Base-by-base conservation (phyloP, 2,329 filamentous ascomycete species). In the Trichothecium sympodiale region DNA sequence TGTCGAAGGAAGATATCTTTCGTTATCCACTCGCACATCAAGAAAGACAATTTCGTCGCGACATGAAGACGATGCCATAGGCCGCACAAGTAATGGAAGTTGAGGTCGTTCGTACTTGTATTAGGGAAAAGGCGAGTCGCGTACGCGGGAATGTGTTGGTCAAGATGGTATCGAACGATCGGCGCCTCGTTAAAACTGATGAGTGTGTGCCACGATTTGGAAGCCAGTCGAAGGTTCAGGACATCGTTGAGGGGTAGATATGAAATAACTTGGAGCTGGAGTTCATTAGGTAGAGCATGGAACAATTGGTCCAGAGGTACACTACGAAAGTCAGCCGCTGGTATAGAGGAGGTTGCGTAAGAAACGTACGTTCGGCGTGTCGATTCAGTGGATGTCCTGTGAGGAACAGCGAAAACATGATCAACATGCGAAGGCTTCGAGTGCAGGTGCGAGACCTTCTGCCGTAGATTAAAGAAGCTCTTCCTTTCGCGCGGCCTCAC, bases 61-160 rank as follows among this genome's bases (percentile, higher is more conserved):
- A 80, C 74, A 46, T 80, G 74, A 2, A 80, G 54, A 14, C 76
- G 68, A 50, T 80, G 75, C 76, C 76, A 80, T 45, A 80, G 58
- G 15, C 74, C 69, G 46, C 75, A 80, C 0, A 80, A 54, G 41
- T 79, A 70, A 45, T 77, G 72, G 25, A 80, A 65, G 40, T 64
- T 76, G 35, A 74, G 57, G 28, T 69, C 60, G 7, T 31, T 36
- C n/a, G 62, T 60, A 5, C 28, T 36, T 13, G 62, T 60, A 2
- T 64, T 44, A 2, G 74, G 75, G 41, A 78, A 80, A 12, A 80
- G 59, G 25, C 71, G 65, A 31, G 68, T 62, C 17, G 74, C 71
- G 45, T 80, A 80, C 20, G 63, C 63, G 8, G 76, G 76, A 4
- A 80, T 65, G 41, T 73, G 68, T 40, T 75, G 61, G 33, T 72